Base-by-base conservation (phyloP, 768 basidiomycete genomes). In the Pholiota molesta region DNA sequence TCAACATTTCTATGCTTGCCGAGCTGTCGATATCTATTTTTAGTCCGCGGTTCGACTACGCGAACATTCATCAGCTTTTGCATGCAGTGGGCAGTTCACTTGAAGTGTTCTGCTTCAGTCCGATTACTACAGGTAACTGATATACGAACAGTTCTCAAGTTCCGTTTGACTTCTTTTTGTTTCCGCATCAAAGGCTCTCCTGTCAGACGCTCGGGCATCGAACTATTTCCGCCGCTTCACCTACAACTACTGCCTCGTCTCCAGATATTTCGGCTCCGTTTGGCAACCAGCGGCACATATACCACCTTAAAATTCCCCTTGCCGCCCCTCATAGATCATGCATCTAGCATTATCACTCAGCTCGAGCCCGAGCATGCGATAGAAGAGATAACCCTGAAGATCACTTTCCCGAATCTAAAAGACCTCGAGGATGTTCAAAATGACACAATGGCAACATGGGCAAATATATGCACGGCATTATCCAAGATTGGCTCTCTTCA, bases 341-440 rank as follows among this genome's bases (percentile, higher is more conserved):
- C 47, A 3, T 28, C 0, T 13, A 49, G 23, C 7, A 26, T 49
- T 26, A n/a, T 49, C 21, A 49, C 10, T 26, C 47, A 26, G 19
- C 23, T 26, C 21, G 14, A 19, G 6, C 14, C 23, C 10, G 23
- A 49, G 8, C 47, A 51, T 7, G 19, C 28, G 2, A n/a, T 58
- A 7, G 57, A 58, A 51, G 57, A 58, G 21, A 47, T 58, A 17
- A 37, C 57, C n/a, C n/a, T 58, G n/a, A 58, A 58, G 45, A 33
- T 44, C 19, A 28, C 33, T 9, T n/a, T 58, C n/a, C 21, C 37
- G 28, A 16, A 26, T 9, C 23, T 9, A 16, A 19, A 42, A 5
- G 19, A 56, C 2, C 37, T 31, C 9, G 31, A 44, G 31, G 28
- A 23, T 16, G 13, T 11, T 2, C 14, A 17, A 3, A 16, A 17